A percentile compares a stretch with the other conserved stretches of the same genome.
Evolutionary conservation across 331 rosid species (phyloP).

Genomic region (Phaseolus coccineus): DNA sequence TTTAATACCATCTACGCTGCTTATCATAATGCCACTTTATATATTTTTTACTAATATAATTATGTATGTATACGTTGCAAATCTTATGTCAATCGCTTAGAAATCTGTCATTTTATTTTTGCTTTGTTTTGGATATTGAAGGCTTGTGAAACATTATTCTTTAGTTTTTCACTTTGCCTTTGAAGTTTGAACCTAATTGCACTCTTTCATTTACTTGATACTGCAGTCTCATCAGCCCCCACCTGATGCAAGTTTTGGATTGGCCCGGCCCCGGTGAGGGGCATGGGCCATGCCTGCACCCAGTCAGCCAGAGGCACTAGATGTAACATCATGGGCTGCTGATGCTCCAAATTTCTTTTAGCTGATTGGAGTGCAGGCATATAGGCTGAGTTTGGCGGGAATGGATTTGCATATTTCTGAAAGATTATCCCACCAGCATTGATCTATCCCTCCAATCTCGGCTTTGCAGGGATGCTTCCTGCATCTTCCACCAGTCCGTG

Average conservation of each 20-base stretch:
- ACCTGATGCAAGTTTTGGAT: conserved; percentile 92
- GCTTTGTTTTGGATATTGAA: conserved; percentile 9
- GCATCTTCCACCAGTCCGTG: conserved; percentile 52
- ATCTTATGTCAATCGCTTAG: neutral
- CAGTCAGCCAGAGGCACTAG: conserved; percentile 59
- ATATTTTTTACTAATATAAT: neutral
- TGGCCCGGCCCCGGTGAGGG: conserved; percentile 99
- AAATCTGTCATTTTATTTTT: neutral
- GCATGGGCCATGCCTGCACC: conserved; percentile 98
- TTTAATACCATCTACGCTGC: neutral
- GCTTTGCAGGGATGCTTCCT: conserved; percentile 60
- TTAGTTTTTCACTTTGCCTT: neutral
- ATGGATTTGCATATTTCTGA: conserved; percentile 50
- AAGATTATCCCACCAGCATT: conserved; percentile 29
- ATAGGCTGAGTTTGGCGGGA: conserved; percentile 69
- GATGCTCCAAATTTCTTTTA: conserved; percentile 43
- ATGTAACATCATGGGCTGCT: conserved; percentile 46
- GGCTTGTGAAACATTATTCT: neutral
- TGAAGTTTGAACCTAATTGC: conserved; percentile 25
- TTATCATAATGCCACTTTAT: neutral
- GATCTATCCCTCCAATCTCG: conserved; percentile 68
- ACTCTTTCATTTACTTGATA: conserved; percentile 42
- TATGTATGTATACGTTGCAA: neutral
- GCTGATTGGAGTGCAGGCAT: conserved; percentile 96
- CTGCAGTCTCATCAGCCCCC: conserved; percentile 90